phyloP scores from a whole-genome alignment of 2,329 filamentous ascomycete species.

The Pseudogymnoascus sp. region DNA sequence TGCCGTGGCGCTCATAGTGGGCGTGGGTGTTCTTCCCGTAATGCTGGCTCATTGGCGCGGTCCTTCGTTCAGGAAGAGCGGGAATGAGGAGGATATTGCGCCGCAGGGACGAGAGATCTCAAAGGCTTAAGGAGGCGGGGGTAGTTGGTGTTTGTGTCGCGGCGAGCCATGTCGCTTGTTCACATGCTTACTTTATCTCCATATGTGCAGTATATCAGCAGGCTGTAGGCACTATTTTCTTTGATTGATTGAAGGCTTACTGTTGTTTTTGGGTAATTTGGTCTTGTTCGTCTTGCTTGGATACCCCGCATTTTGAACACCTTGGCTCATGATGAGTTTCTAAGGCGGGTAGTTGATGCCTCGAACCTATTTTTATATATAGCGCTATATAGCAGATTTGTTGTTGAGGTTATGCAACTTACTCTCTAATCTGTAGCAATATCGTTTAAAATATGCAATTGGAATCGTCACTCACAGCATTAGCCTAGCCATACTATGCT shows the following conservation, averaged over 20 bases:
- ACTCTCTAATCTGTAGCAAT: neutral
- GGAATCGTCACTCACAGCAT: neutral
- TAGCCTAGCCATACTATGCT: neutral
- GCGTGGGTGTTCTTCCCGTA: conserved; percentile 27
- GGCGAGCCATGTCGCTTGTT: neutral
- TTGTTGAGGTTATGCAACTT: neutral
- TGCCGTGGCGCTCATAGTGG: conserved; percentile 31
- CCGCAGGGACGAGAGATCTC: neutral
- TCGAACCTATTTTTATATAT: neutral
- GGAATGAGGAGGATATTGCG: neutral
- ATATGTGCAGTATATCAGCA: neutral
- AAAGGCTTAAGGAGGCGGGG: neutral
- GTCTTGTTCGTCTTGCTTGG: neutral
- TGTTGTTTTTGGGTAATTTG: neutral
- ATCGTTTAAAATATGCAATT: neutral
- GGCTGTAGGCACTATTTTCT: neutral
- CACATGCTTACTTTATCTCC: neutral
- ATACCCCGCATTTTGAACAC: neutral
- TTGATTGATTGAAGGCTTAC: neutral
- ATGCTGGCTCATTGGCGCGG: conserved; percentile 26
- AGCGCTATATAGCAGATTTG: neutral
- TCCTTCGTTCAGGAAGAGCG: neutral
- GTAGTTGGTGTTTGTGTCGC: neutral
- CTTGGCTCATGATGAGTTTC: neutral
- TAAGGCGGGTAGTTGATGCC: neutral